phyloP scores from a whole-genome alignment of 208 protist species.

The Herpetomonas muscarum region DNA sequence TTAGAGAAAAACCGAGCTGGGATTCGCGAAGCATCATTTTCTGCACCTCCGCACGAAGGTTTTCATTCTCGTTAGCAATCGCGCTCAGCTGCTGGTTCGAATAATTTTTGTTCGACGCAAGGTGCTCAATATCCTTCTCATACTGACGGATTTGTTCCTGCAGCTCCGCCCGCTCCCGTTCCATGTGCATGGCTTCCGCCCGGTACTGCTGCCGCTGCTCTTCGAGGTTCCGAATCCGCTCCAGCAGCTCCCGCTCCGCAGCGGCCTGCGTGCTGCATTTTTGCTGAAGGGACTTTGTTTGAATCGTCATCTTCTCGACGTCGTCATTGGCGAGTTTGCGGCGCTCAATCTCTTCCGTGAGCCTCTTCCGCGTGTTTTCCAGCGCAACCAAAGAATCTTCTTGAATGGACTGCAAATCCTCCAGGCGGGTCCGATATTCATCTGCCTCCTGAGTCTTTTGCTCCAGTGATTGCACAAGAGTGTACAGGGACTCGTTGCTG shows the following conservation, averaged over 20 bases:
- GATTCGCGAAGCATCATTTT: slow-evolving; percentile 38
- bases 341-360: slow-evolving; percentile 38
- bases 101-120: slow-evolving; percentile 71
- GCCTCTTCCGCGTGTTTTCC: slow-evolving; percentile 36
- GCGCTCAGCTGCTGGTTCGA: slow-evolving; percentile 57
- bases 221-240: slow-evolving; percentile 29
- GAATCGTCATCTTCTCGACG: slow-evolving; percentile 54
- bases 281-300: slow-evolving; percentile 69
- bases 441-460: slow-evolving; percentile 69
- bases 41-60: slow-evolving; percentile 53
- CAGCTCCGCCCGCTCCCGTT: slow-evolving; percentile 46
- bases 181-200: slow-evolving; percentile 23
- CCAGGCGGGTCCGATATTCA: slow-evolving; percentile 43
- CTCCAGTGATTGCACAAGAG: slow-evolving; percentile 45
- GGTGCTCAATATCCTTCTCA: slow-evolving; percentile 70
- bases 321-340: slow-evolving; percentile 36
- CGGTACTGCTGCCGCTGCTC: slow-evolving; percentile 44
- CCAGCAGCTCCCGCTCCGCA: slow-evolving; percentile 43
- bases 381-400: slow-evolving; percentile 37
- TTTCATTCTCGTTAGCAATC: slow-evolving; percentile 71
- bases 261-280: slow-evolving; percentile 51
- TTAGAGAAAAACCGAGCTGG: slow-evolving; percentile 53
- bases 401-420: slow-evolving; percentile 45
- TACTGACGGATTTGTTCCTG: slow-evolving; percentile 61
- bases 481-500: slow-evolving; percentile 29